Percentiles rank a stretch among this genome's conserved stretches.
These are phyloP conservation scores for Podospora anserina DNA, from an alignment of 495 filamentous ascomycete genomes.

Conservation along the genomic window DNA sequence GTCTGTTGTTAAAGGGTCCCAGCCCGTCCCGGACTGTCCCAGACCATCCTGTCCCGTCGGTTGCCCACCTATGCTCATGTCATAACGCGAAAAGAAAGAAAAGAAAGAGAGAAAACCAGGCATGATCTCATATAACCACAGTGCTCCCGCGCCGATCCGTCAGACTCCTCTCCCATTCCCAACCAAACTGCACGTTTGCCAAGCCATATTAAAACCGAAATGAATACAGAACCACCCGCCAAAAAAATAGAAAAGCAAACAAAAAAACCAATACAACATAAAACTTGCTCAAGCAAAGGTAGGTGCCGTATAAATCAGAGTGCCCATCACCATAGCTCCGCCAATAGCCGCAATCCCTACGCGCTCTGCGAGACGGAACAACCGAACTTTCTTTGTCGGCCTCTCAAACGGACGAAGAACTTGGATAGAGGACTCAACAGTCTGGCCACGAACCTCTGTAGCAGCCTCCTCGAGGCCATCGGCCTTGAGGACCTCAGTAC, in stretches of 20 bases:
- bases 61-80: not conserved
- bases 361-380: constrained; percentile 37
- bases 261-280: not conserved
- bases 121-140: not conserved
- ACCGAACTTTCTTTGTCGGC: constrained; percentile 33
- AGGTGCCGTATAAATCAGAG: constrained; percentile 43
- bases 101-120: not conserved
- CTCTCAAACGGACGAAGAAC: not conserved
- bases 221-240: not conserved
- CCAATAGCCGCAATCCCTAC: constrained; percentile 42
- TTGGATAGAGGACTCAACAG: not conserved
- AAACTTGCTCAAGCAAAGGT: constrained; percentile 27
- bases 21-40: not conserved
- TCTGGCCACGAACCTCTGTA: not conserved
- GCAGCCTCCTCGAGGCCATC: not conserved
- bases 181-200: not conserved
- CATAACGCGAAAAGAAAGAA: not conserved
- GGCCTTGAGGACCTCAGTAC: not conserved
- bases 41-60: not conserved
- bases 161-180: not conserved
- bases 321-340: constrained; percentile 38
- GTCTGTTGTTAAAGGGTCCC: not conserved
- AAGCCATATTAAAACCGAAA: not conserved
- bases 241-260: not conserved
- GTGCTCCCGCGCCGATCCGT: not conserved